A percentile compares a stretch with the other conserved stretches of the same genome.
Conservation (phyloP, 164 flowering plant species). For the Berberis thunbergii region DNA sequence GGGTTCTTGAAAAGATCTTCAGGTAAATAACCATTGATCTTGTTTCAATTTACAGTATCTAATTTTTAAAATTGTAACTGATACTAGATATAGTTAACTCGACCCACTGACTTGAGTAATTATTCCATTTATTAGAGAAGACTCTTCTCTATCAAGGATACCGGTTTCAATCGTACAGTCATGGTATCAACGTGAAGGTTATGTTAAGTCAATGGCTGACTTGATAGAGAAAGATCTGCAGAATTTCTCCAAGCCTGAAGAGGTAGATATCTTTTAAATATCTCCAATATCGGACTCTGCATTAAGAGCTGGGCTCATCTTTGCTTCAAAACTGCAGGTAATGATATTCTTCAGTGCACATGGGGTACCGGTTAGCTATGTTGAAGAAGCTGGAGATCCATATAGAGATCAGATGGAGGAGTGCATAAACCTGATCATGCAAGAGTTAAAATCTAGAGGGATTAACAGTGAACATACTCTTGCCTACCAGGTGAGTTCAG, state of each 20-base stretch:
- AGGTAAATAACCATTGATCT: constrained; percentile 31
- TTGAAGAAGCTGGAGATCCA: constrained; percentile 97
- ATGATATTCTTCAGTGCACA: constrained; percentile 99
- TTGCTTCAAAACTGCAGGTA: constrained; percentile 34
- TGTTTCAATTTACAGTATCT: not conserved
- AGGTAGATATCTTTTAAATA: constrained; percentile 31
- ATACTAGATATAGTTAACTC: constrained; percentile 3
- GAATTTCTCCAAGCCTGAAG: constrained; percentile 52
- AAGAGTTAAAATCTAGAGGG: constrained; percentile 75
- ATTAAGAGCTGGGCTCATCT: not conserved
- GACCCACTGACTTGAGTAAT: constrained; percentile 3
- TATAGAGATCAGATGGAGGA: constrained; percentile 98
- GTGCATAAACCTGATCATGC: constrained; percentile 53
- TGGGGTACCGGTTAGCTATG: constrained; percentile 48
- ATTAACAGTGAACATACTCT: constrained; percentile 66
- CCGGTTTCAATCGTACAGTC: constrained; percentile 82
- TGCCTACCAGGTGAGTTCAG: constrained; percentile 76
- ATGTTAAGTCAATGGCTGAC: constrained; percentile 82
- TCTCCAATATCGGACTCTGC: not conserved
- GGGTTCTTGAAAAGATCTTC: constrained; percentile 68
- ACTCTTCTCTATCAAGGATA: constrained; percentile 58
- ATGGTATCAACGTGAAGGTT: constrained; percentile 95
- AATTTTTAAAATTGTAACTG: not conserved
- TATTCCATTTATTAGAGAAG: constrained; percentile 46
- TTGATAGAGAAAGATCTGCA: constrained; percentile 74